phyloP scores from a whole-genome alignment of 2,329 filamentous ascomycete species.

The Bipolaris victoriae region DNA sequence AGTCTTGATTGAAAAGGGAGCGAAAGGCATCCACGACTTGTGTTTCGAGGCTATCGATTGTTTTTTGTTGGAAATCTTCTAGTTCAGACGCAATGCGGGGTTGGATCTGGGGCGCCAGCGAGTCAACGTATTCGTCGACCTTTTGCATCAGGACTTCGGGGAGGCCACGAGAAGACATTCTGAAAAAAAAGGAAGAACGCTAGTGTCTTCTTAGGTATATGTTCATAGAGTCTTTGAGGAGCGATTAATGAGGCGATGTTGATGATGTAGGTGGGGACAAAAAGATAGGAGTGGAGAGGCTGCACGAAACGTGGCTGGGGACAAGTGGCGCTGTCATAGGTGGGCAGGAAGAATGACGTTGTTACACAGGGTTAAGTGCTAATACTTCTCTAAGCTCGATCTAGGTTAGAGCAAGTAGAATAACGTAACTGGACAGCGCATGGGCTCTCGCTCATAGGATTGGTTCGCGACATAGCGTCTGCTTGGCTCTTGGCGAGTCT shows the following conservation, averaged over 20 bases:
- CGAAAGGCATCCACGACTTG: conserved; percentile 40
- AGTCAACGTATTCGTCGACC: conserved; percentile 41
- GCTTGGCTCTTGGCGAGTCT: too few species aligned
- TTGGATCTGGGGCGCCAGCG: conserved; percentile 40
- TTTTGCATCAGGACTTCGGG: conserved; percentile 36
- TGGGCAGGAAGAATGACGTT: background rate
- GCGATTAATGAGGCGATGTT: background rate
- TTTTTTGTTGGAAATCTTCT: conserved; percentile 40
- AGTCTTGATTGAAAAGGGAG: conserved; percentile 35
- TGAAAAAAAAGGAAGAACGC: background rate
- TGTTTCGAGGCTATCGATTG: conserved; percentile 39
- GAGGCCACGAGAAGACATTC: conserved; percentile 29
- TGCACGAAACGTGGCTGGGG: conserved; percentile 7
- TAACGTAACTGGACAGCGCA: background rate
- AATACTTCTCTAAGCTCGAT: too few species aligned
- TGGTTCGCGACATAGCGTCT: too few species aligned
- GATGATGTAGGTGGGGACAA: background rate
- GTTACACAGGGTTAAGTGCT: too few species aligned
- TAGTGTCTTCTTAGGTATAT: too few species aligned
- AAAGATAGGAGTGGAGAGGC: background rate
- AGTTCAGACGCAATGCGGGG: conserved; percentile 41
- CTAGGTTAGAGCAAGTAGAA: background rate
- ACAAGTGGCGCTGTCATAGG: conserved; percentile 1
- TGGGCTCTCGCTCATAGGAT: too few species aligned
- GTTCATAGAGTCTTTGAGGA: background rate